Percentiles rank a stretch among this genome's conserved stretches.
phyloP scores from a whole-genome alignment of 164 flowering plant species.

The Saururus chinensis region DNA sequence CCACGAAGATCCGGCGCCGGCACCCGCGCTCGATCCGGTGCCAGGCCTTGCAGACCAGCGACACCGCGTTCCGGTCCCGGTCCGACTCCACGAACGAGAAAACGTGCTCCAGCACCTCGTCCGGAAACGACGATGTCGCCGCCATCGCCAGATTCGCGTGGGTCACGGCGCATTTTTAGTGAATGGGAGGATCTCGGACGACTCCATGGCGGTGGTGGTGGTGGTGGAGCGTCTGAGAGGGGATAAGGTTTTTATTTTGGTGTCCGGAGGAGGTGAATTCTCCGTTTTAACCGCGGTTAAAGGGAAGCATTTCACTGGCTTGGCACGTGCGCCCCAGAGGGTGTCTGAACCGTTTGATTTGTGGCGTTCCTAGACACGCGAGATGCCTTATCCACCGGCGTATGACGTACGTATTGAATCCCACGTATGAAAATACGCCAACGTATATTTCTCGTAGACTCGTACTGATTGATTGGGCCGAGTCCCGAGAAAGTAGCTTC shows the following conservation, averaged over 20 bases:
- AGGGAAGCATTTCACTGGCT: too few relatives aligned
- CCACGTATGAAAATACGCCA: too few relatives aligned
- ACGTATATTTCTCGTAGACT: too few relatives aligned
- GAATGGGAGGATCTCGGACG: neutral
- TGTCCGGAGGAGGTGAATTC: slow-evolving; percentile 2
- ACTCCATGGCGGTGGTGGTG: slow-evolving; percentile 3
- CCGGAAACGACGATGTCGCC: slow-evolving; percentile 50
- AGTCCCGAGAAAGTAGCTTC: too few relatives aligned
- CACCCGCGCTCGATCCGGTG: slow-evolving; percentile 63
- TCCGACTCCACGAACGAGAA: slow-evolving; percentile 54
- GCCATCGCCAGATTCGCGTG: neutral
- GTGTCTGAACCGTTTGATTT: slow-evolving; percentile 22
- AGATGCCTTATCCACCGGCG: slow-evolving; percentile 30
- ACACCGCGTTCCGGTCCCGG: slow-evolving; percentile 60
- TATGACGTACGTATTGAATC: too few relatives aligned
- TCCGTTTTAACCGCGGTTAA: slow-evolving; percentile 17
- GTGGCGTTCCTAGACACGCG: too few relatives aligned
- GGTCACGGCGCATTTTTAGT: too few relatives aligned
- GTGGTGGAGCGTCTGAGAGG: slow-evolving; percentile 12
- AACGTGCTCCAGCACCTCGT: slow-evolving; percentile 81
- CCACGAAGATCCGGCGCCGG: slow-evolving; percentile 52
- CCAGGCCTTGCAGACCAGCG: slow-evolving; percentile 84
- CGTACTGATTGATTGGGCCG: too few relatives aligned
- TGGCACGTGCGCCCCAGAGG: slow-evolving; percentile 2
- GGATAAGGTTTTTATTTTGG: slow-evolving; percentile 22